Evolutionary conservation across 2,329 filamentous ascomycete species (phyloP).

Genomic region (Penicillium sp.): DNA sequence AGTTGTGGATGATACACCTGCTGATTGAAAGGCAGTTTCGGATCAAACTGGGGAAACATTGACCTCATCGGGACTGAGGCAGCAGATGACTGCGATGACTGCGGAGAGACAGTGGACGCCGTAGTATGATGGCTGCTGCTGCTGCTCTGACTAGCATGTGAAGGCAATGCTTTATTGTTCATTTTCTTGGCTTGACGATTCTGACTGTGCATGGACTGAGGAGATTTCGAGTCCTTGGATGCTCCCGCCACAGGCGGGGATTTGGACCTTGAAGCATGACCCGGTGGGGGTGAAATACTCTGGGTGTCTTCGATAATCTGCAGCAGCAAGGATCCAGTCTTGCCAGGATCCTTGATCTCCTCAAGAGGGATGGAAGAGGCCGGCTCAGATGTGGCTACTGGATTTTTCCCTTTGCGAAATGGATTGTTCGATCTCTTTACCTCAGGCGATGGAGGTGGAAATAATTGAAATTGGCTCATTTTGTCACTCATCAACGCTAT

Average conservation of each 20-base stretch:
- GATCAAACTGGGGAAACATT: conserved; percentile 41
- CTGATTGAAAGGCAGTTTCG: conserved; percentile 28
- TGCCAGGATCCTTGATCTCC: conserved; percentile 21
- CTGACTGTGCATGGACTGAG: conserved; percentile 12
- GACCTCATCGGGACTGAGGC: conserved; percentile 37
- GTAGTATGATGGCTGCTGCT: conserved; percentile 13
- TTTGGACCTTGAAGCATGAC: conserved; percentile 15
- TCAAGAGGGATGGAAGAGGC: conserved; percentile 25
- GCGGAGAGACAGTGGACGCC: conserved; percentile 11
- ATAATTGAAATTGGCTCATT: conserved; percentile 36
- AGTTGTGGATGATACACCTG: conserved; percentile 32
- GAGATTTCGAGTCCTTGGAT: conserved; percentile 10
- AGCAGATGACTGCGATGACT: conserved; percentile 15
- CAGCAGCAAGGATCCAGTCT: conserved; percentile 32
- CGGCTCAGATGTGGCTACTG: conserved; percentile 16
- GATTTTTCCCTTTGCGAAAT: conserved; percentile 26
- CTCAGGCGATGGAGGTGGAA: conserved; percentile 31
- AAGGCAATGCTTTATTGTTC: conserved; percentile 9
- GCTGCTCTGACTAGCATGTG: conserved; percentile 11
- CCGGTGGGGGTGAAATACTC: conserved; percentile 21
- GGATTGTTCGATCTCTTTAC: conserved; percentile 27
- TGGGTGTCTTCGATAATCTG: conserved; percentile 34
- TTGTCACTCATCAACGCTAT: conserved; percentile 5
- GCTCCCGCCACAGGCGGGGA: conserved; percentile 11
- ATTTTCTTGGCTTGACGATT: conserved; percentile 11